A percentile compares a stretch with the other conserved stretches of the same genome.
These are phyloP conservation scores for Ophiostoma pallidulum DNA, from an alignment of 2,329 filamentous ascomycete species.

Conservation along the genomic window DNA sequence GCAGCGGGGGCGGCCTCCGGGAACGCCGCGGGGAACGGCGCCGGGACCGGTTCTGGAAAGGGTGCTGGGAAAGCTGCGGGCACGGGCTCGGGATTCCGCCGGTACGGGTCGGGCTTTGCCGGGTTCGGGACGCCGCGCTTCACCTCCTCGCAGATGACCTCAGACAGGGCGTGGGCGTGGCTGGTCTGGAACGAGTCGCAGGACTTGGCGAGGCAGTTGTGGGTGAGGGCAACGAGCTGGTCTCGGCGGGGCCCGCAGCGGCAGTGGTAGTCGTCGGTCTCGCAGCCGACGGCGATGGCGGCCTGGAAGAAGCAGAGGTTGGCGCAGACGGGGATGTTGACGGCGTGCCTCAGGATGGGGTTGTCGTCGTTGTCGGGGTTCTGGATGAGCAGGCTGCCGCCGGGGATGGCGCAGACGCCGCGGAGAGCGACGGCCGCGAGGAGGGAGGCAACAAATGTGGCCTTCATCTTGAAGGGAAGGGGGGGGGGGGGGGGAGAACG, in stretches of 20 bases:
- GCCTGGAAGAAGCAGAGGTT: constrained; percentile 14
- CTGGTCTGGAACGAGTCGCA: constrained; percentile 5
- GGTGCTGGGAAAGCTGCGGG: too few relatives aligned
- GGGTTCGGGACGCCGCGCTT: neutral
- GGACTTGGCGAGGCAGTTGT: constrained; percentile 13
- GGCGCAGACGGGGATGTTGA: constrained; percentile 21
- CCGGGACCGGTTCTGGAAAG: neutral
- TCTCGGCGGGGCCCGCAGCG: constrained; percentile 10
- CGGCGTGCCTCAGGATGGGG: constrained; percentile 33
- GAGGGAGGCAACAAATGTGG: too few relatives aligned
- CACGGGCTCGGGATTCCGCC: too few relatives aligned
- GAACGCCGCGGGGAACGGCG: neutral
- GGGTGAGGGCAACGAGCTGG: constrained; percentile 10
- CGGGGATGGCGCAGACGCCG: neutral
- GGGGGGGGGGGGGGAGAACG: too few relatives aligned
- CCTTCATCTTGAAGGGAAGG: too few relatives aligned
- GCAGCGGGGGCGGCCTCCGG: neutral
- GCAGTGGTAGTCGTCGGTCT: constrained; percentile 14
- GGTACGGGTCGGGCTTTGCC: too few relatives aligned
- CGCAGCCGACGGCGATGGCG: constrained; percentile 14
- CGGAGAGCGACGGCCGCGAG: neutral
- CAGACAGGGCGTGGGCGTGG: neutral
- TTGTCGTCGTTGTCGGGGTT: constrained; percentile 3
- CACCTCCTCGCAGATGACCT: constrained; percentile 8
- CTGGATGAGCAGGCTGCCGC: constrained; percentile 6